Evolutionary conservation across 2,329 filamentous ascomycete genomes (phyloP).

Genomic region (Colletotrichum incanum): DNA sequence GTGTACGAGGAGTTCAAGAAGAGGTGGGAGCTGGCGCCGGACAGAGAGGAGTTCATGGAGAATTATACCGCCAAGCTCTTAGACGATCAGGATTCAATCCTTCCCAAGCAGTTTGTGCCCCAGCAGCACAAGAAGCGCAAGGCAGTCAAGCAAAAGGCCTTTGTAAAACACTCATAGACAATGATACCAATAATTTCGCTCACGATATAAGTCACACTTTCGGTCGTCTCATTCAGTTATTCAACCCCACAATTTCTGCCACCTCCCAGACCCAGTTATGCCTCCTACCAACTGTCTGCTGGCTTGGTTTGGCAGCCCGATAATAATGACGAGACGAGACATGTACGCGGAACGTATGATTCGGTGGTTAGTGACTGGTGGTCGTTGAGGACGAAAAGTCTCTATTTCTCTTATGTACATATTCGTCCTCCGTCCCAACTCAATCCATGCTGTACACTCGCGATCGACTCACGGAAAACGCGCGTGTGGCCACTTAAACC

Average conservation of each 20-base stretch:
- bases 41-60: conserved; percentile 63
- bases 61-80: conserved; percentile 62
- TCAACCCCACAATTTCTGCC: background rate
- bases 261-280: no score
- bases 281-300: background rate
- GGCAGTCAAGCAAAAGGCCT: conserved; percentile 6
- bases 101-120: background rate
- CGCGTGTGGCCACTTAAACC: conserved; percentile 50
- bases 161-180: conserved; percentile 32
- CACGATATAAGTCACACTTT: background rate
- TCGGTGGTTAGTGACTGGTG: background rate
- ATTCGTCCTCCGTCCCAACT: conserved; percentile 47
- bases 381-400: conserved; percentile 43
- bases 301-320: background rate
- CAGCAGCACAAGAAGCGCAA: conserved; percentile 1
- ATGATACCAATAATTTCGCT: conserved; percentile 40
- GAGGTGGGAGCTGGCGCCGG: conserved; percentile 62
- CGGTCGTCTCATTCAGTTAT: no score
- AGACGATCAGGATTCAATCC: conserved; percentile 47
- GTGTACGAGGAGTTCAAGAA: conserved; percentile 67
- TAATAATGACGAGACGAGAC: background rate
- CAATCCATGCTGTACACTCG: conserved; percentile 43
- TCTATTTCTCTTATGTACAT: conserved; percentile 55
- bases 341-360: background rate
- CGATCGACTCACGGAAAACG: conserved; percentile 38